Evolutionary conservation across 306 rosid genomes (phyloP).

Genomic region (Vicia faba): DNA sequence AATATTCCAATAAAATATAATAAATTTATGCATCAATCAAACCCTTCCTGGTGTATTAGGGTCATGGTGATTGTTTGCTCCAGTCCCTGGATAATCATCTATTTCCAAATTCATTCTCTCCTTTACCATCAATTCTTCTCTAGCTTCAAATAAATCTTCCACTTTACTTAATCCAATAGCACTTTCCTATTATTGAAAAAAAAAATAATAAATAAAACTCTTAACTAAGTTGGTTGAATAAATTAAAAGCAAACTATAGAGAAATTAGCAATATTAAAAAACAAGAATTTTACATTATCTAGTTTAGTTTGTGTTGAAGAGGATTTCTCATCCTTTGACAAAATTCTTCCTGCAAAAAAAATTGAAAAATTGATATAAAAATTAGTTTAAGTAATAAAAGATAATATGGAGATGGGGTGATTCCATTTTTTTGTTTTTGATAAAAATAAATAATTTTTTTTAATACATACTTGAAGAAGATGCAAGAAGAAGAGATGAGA

Average conservation of each 20-base stretch:
- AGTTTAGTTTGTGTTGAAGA: conserved; percentile 19
- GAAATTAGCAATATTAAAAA: not conserved
- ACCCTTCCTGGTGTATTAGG: conserved; percentile 53
- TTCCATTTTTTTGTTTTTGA: not conserved
- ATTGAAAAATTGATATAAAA: not conserved
- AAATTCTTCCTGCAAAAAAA: conserved; percentile 42
- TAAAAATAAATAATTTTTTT: not conserved
- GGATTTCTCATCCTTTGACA: conserved; percentile 22
- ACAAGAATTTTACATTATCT: conserved; percentile 20
- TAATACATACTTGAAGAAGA: conserved; percentile 44
- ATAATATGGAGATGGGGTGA: not conserved
- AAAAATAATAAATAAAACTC: not conserved
- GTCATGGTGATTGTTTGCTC: conserved; percentile 60
- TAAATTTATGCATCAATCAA: conserved; percentile 2
- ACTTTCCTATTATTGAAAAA: conserved; percentile 37
- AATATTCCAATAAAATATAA: not conserved
- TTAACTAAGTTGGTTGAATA: not conserved
- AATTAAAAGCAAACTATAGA: not conserved
- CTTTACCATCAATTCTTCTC: conserved; percentile 29
- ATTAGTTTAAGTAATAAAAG: not conserved
- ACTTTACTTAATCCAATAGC: conserved; percentile 20
- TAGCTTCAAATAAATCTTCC: conserved; percentile 23
- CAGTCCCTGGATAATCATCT: conserved; percentile 56
- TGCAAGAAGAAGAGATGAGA: conserved; percentile 25
- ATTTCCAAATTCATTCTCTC: conserved; percentile 49